A percentile compares a stretch with the other conserved stretches of the same genome.
phyloP scores from a whole-genome alignment of 2,329 filamentous ascomycete species.

The Stemphylium beticola region DNA sequence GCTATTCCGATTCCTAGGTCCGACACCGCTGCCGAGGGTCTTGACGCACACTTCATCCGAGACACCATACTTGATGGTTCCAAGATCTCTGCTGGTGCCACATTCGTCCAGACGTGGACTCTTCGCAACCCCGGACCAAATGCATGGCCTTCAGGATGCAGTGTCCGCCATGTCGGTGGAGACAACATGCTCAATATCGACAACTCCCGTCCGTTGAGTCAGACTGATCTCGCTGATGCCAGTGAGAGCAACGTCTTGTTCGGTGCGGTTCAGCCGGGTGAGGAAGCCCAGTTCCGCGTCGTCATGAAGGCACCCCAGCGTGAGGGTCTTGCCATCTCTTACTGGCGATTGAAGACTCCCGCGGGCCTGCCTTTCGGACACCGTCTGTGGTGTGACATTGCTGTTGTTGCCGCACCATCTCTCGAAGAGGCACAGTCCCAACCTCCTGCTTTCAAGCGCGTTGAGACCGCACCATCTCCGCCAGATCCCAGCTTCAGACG shows the following conservation, averaged over 20 bases:
- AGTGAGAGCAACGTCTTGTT: constrained; percentile 82
- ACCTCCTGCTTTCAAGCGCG: not conserved
- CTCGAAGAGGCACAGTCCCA: not conserved
- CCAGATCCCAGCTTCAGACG: too few species aligned
- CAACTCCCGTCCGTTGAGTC: constrained; percentile 76
- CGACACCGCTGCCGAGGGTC: constrained; percentile 41
- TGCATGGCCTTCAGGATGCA: constrained; percentile 87
- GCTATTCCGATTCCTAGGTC: constrained; percentile 13
- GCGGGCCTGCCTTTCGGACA: constrained; percentile 87
- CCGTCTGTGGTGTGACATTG: constrained; percentile 92
- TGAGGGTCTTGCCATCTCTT: constrained; percentile 83
- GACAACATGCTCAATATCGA: constrained; percentile 97
- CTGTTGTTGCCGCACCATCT: constrained; percentile 58
- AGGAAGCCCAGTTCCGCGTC: constrained; percentile 81
- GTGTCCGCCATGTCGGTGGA: constrained; percentile 88
- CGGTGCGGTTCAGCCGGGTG: constrained; percentile 71
- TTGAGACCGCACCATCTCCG: too few species aligned
- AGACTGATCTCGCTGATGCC: constrained; percentile 76
- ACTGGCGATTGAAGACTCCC: constrained; percentile 89
- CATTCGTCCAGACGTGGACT: constrained; percentile 91
- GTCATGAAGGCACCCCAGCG: constrained; percentile 80
- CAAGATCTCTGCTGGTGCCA: constrained; percentile 69
- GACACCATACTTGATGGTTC: constrained; percentile 84
- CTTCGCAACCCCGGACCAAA: constrained; percentile 81
- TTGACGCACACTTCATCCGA: constrained; percentile 73